Conservation (phyloP, 371 early-diverging fungal genomes). For the Mucor velutinosus region DNA sequence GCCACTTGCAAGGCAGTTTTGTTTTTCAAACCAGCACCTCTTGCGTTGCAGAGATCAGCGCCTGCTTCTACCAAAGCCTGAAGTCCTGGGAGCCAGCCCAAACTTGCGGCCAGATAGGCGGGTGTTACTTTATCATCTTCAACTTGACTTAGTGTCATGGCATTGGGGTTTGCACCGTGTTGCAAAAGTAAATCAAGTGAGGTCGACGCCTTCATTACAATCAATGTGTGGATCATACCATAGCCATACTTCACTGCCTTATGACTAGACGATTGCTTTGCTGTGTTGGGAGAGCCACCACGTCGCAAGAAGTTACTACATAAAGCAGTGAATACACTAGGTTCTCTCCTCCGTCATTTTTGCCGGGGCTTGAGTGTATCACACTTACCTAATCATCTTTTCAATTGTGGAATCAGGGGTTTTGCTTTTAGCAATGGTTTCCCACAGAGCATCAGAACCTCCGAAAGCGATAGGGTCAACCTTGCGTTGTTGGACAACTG, state of each 20-base stretch:
- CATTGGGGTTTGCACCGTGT: constrained; percentile 52
- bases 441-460: constrained; percentile 52
- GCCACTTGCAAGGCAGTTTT: constrained; percentile 47
- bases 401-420: constrained; percentile 40
- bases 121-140: constrained; percentile 53
- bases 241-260: constrained; percentile 43
- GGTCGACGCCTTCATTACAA: constrained; percentile 33
- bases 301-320: constrained; percentile 45
- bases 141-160: constrained; percentile 32
- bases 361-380: too few species aligned
- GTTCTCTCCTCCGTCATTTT: neutral
- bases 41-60: constrained; percentile 32
- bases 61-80: constrained; percentile 44
- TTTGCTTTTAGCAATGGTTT: constrained; percentile 39
- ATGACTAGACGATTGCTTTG: constrained; percentile 40
- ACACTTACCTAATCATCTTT: constrained; percentile 45
- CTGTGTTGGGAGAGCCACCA: constrained; percentile 56
- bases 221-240: constrained; percentile 47
- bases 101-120: constrained; percentile 47
- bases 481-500: constrained; percentile 41
- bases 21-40: constrained; percentile 34
- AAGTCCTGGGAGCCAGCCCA: constrained; percentile 49
- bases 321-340: neutral
- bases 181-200: constrained; percentile 39
- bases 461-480: constrained; percentile 49